Base-by-base conservation (phyloP, 1,139 yeast genomes). In the Diutina ranongensis region DNA sequence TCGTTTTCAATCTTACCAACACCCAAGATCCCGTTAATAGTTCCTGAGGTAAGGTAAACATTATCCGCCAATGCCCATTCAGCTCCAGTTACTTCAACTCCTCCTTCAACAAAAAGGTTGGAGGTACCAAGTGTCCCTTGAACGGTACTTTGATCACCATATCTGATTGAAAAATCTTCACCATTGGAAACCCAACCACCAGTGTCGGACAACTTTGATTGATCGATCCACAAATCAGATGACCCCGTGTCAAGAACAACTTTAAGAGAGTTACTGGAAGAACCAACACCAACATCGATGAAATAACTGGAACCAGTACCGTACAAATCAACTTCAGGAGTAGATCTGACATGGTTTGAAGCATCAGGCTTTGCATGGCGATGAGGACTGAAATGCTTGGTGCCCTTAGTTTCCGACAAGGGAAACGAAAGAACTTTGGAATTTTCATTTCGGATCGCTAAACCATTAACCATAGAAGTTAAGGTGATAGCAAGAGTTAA, bases 231-330 rank as follows among this genome's bases (percentile, higher is more conserved):
- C 7, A 50, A 44, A 32, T 49, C 51, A 7, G 50, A 44, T n/a
- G 53, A 50, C 1, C 53, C 53, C 16, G 53, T 50, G 47, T 50
- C 53, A 20, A 35, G 19, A 18, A 3, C 13, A 3, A 35, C 38
- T n/a, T 20, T 18, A 10, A 44, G 38, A n/a, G 44, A 34, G 31
- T 51, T 51, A 31, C 34, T 27, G 38, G 49, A 45, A 15, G 49
- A 44, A 18, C 22, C 22, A n/a, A 35, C 12, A 12, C 28, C 40
- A 18, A 35, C 20, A 22, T 21, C 16, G 27, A 35, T 35, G 15
- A 19, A 20, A 22, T 35, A 35, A 15, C 16, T 19, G 3, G 3
- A 21, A n/a, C 18, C 18, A n/a, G 16, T 15, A n/a, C 22, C 38
- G 22, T 9, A 35, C 9, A 35, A 15, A 8, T 27, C 12, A 12